Evolutionary conservation across 2,329 filamentous ascomycete genomes (phyloP), one percentile per base, ranked within the genome.

Genomic region (Epichloe hybrida): DNA sequence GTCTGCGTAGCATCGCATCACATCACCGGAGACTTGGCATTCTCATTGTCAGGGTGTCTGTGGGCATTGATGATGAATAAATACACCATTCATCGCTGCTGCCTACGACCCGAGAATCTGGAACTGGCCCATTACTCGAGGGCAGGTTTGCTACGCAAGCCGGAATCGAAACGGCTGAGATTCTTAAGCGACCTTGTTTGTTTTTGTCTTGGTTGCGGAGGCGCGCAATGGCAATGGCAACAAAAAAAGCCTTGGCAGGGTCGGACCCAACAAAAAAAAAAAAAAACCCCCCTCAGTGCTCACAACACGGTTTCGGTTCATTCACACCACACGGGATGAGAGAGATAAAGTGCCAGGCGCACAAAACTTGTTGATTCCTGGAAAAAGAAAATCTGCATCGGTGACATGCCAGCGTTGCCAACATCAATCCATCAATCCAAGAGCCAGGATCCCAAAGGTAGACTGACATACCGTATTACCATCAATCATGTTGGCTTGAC

Each of bases 101-200:
- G 37, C 49, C 43, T 36, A 36, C 27, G 43, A 42, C 49, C 49
- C 43, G 49, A 43, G n/a, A 45, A n/a, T 47, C 44, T 42, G 42
- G 49, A 38, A 13, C 46, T 20, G 37, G 36, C 43, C 39, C 42
- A 11, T 34, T 34, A 21, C 20, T n/a, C 34, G 8, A 39, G 15
- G 27, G 27, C 38, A 23, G 21, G 6, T 31, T 5, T 5, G 21
- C 41, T 13, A 9, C 13, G 11, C 6, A 17, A 13, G 40, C 20
- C 5, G 21, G 11, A 13, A 20, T 17, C 3, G 13, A 42, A 12
- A 3, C 27, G 27, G 27, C 27, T 31, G 27, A 31, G 27, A 31
- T 31, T 31, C 27, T 31, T 31, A 31, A 31, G 27, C 8, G 27
- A 31, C 27, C 27, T 31, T 9, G 27, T 21, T 4, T 21, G 3